Evolutionary conservation across 78 protist species (phyloP).

Genomic region (Creolimax fragrantissima): DNA sequence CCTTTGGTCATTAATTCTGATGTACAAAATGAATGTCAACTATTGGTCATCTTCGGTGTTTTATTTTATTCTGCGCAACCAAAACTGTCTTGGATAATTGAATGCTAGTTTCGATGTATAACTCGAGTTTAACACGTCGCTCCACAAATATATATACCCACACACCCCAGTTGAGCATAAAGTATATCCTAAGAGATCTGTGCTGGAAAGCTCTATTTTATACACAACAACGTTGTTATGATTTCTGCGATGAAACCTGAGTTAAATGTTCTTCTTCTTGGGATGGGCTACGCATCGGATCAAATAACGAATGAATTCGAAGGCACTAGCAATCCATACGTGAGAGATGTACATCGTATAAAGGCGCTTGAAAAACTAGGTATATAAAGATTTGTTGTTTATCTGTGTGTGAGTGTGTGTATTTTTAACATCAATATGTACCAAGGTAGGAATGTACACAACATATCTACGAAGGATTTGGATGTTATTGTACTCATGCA

Average conservation of each 20-base stretch:
- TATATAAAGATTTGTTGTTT: too few species aligned
- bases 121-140: not conserved
- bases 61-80: too few species aligned
- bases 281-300: not conserved
- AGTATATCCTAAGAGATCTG: not conserved
- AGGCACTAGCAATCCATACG: not conserved
- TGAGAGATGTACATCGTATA: not conserved
- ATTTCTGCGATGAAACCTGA: not conserved
- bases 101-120: not conserved
- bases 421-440: too few species aligned
- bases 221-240: not conserved
- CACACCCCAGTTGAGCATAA: not conserved
- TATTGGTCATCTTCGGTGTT: too few species aligned
- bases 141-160: not conserved
- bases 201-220: not conserved
- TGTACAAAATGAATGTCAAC: too few species aligned
- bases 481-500: too few species aligned
- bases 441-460: too few species aligned
- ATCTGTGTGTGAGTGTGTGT: too few species aligned
- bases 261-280: not conserved
- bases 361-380: not conserved
- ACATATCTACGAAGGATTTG: too few species aligned
- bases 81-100: too few species aligned
- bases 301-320: not conserved
- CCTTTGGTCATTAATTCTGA: too few species aligned